Evolutionary conservation across 306 rosid species (phyloP).

Genomic region (Pachyrhizus erosus): DNA sequence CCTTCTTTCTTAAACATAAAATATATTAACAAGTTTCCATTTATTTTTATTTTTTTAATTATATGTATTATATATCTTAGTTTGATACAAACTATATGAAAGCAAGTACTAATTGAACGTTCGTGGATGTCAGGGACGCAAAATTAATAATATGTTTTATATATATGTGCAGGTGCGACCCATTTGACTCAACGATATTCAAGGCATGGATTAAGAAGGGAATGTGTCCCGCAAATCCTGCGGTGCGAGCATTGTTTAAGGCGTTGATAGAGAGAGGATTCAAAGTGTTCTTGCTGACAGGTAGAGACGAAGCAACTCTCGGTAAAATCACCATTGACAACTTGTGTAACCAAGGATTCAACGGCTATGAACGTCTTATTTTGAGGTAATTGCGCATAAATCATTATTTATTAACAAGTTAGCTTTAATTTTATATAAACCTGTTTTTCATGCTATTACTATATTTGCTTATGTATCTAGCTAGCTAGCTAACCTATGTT

Average conservation of each 20-base stretch:
- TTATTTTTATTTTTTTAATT: no score
- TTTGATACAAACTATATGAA: not conserved
- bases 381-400: conserved; percentile 57
- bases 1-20: no score
- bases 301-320: conserved; percentile 67
- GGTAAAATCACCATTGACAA: conserved; percentile 61
- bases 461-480: no score
- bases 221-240: conserved; percentile 60
- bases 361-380: conserved; percentile 72
- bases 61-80: no score
- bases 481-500: no score
- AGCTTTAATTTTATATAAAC: not conserved
- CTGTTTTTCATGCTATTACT: not conserved
- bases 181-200: conserved; percentile 69
- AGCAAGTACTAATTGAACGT: no score
- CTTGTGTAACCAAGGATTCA: conserved; percentile 69
- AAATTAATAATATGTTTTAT: no score
- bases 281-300: conserved; percentile 73
- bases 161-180: conserved; percentile 73
- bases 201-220: conserved; percentile 75
- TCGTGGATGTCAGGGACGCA: no score
- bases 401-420: no score
- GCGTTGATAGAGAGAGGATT: conserved; percentile 56
- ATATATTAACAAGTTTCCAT: no score
- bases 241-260: conserved; percentile 45